Evolutionary conservation across 306 rosid genomes (phyloP), one percentile per base, ranked within the genome.

Genomic region (Cicer bijugum): DNA sequence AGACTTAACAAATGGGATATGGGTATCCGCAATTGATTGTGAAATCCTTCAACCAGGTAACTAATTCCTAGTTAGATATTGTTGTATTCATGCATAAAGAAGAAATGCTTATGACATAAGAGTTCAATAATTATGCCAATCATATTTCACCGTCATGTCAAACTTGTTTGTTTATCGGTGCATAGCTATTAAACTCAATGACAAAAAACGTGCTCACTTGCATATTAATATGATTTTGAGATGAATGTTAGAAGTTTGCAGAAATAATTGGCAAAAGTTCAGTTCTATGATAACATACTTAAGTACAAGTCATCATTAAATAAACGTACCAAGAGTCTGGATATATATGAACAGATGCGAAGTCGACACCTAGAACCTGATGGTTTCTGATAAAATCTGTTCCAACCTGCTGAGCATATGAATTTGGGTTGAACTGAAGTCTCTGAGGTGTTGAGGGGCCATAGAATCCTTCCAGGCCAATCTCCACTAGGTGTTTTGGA

Each of bases 341-440:
- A 78, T 94, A 94, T 14, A 89, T 82, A 85, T 94, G 98, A 82
- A 78, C 97, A 39, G 97, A 88, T 76, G 98, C 98, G 16, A 94
- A 94, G 82, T 94, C 98, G 35, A 94, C 86, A 6, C 96, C 98
- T 23, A 91, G 88, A 81, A 69, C 98, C 78, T 87, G 94, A 84
- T 91, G 95, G 87, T 94, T 94, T 78, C 99, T 86, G 39, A 94
- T 86, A 71, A 88, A 91, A 81, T 94, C 99, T 52, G 97, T 91
- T 83, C 99, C 99, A 40, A 91, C 96, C 76, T 86, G 89, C 57
- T 91, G 91, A 64, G 97, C 99, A 67, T 82, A 91, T 73, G 94
- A 78, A 70, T 94, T 94, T 67, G 97, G 99, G 79, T 94, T 94
- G 78, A 89, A 52, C 46, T 88, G 89, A 83, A 86, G 85, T 81